Base-by-base conservation (phyloP, 2,329 filamentous ascomycete genomes). In the Helicocarpus griseus region DNA sequence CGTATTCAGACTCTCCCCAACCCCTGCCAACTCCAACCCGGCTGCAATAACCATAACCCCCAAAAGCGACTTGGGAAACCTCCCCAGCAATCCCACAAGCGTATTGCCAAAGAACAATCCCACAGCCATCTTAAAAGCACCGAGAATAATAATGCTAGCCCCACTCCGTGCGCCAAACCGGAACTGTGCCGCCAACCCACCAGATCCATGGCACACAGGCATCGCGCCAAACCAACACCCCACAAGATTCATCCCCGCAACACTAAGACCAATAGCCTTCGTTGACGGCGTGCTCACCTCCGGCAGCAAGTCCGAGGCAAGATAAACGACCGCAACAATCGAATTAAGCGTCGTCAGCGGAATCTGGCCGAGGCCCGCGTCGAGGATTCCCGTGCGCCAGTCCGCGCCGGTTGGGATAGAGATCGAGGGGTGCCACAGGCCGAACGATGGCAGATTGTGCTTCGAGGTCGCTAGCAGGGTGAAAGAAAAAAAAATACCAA, bases 151-250 rank as follows among this genome's bases (percentile, higher is more conserved):
- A 55, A 96, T 78, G 59, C 85, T 89, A 0, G 88, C 82, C 8
- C 91, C 91, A 53, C 87, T 94, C 45, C 91, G 83, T 4, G 91
- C 90, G 0, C 91, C 91, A 59, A 97, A 97, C 4, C 89, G 82
- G 66, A 89, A 88, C 65, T 97, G 91, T 0, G 86, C 93, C 4
- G 93, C 93, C 0, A 97, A 74, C 0, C 91, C 91, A 2, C 91
- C 91, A 0, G 89, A 89, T 4, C 91, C 91, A 65, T 97, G 93
- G 63, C 93, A 97, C 3, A 93, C 83, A 2, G 91, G 93, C 93
- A 96, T 97, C 4, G 86, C 86, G 45, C 90, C 90, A 61, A 95
- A 94, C 87, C 88, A 95, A 61, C 87, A 90, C 14, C 86, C 86
- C 1, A 86, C 66, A 3, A 96, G 72, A 64, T 97, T 97, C 81